Evolutionary conservation across 352 stramenopile species (phyloP), one percentile per base, ranked within the genome.

Genomic region (Globisporangium irregulare): DNA sequence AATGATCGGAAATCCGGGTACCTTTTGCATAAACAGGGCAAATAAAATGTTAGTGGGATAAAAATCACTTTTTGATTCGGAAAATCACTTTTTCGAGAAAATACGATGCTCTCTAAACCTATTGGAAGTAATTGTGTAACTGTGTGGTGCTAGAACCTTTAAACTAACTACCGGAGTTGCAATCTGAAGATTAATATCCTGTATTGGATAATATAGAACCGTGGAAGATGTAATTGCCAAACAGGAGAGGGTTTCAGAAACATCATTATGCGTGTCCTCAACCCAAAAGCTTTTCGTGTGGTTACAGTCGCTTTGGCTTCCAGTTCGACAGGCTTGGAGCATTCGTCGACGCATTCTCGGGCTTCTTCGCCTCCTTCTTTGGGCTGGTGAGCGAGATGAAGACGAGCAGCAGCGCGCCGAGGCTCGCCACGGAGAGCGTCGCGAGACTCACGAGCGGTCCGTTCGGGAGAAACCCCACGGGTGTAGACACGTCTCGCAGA

Each of bases 401-500:
- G 0, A 87, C 36, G 27, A 89, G 79, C 38, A 84, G 27, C 12
- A 74, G 50, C 0, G 81, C 75, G 7, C 79, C 77, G 53, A 73
- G 22, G 53, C 64, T 81, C 25, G 81, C 70, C 32, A 77, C 79
- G 9, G 77, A 66, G 46, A 89, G 59, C 53, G 81, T 89, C 50
- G 76, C 57, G 7, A 75, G 72, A 51, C 79, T 87, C 65, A 89
- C 81, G 56, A 87, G 50, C 25, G 68, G 57, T 24, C 54, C 65
- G 3, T 61, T 82, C 32, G 79, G 73, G 29, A 89, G 61, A 43
- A 78, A 86, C 9, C 81, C 81, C 0, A 87, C 79, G 4, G 81
- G 81, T 4, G 68, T 79, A 10, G 70, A 55, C 18, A 82, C 71
- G 18, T 73, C 56, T 4, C 32, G 48, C 3, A 79, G 24, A 59